phyloP scores from a whole-genome alignment of 192 early-diverging fungal species.

The Jimgerdemannia flammicorona region DNA sequence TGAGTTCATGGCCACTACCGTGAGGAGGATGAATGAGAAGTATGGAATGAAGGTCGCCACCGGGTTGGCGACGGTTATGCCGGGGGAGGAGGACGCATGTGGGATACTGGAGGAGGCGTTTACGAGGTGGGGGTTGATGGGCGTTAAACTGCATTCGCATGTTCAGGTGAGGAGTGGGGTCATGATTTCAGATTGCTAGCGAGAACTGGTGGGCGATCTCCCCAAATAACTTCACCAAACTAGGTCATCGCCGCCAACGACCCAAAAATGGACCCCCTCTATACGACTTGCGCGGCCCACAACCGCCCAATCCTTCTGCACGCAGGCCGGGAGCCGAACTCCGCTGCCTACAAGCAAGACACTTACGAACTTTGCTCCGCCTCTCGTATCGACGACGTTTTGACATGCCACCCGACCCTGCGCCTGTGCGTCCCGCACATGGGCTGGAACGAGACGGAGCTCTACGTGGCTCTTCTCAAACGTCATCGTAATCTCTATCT shows the following conservation, averaged over 20 bases:
- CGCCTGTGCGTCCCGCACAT: constrained; percentile 34
- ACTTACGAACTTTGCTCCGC: constrained; percentile 32
- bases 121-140: constrained; percentile 19
- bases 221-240: background rate
- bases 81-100: constrained; percentile 27
- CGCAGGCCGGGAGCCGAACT: constrained; percentile 33
- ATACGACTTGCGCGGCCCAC: constrained; percentile 24
- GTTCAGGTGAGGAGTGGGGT: constrained; percentile 14
- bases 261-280: constrained; percentile 33
- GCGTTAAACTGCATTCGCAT: constrained; percentile 41
- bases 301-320: constrained; percentile 30
- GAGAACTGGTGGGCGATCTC: background rate
- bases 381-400: constrained; percentile 31
- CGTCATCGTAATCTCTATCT: constrained; percentile 33
- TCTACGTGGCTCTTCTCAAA: constrained; percentile 32
- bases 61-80: constrained; percentile 37
- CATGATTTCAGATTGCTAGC: constrained; percentile 24
- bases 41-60: constrained; percentile 29
- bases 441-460: constrained; percentile 32
- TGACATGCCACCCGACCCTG: constrained; percentile 19
- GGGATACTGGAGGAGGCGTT: constrained; percentile 32
- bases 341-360: constrained; percentile 30
- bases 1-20: constrained; percentile 21
- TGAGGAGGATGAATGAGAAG: constrained; percentile 27
- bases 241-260: constrained; percentile 25